Percentiles rank a stretch among this genome's conserved stretches.
These are phyloP conservation scores for Annulohypoxylon truncatum DNA, from an alignment of 2,329 filamentous ascomycete genomes.

Conservation along the genomic window DNA sequence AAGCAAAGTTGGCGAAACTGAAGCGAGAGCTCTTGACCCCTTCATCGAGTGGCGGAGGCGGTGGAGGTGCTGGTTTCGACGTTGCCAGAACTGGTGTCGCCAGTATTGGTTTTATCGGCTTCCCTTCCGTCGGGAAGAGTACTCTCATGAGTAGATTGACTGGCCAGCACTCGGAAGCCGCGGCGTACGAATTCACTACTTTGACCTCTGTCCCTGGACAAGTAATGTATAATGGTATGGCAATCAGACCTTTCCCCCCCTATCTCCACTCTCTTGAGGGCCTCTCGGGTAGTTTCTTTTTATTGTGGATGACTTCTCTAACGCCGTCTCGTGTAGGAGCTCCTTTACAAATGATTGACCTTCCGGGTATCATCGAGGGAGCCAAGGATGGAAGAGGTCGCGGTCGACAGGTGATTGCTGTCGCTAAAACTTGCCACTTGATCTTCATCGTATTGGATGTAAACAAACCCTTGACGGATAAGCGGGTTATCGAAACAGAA, in stretches of 20 bases:
- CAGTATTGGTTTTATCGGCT: conserved; percentile 97
- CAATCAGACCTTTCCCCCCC: conserved; percentile 17
- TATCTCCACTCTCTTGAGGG: conserved; percentile 1
- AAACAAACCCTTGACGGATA: conserved; percentile 97
- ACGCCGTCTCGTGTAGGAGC: conserved; percentile 65
- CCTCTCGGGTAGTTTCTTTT: neutral
- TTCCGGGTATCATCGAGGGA: conserved; percentile 98
- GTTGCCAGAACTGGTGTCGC: conserved; percentile 97
- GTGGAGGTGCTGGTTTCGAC: conserved; percentile 90
- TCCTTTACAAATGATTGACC: conserved; percentile 97
- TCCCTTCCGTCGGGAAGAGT: conserved; percentile 98
- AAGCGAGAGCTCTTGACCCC: conserved; percentile 96
- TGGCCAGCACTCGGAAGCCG: conserved; percentile 95
- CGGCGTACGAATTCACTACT: conserved; percentile 98
- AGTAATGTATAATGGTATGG: conserved; percentile 85
- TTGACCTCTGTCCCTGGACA: conserved; percentile 97
- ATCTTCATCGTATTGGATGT: conserved; percentile 99
- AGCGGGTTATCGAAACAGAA: conserved; percentile 93
- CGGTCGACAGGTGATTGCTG: conserved; percentile 97
- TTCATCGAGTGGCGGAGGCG: conserved; percentile 80
- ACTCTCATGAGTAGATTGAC: conserved; percentile 96
- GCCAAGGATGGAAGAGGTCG: conserved; percentile 98
- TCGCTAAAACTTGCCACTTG: conserved; percentile 97
- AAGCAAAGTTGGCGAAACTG: conserved; percentile 97
- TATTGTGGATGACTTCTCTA: conserved; percentile 24